Percentiles rank a stretch among this genome's conserved stretches.
Conservation (phyloP, 306 rosid genomes). For the Fragaria vesca region DNA sequence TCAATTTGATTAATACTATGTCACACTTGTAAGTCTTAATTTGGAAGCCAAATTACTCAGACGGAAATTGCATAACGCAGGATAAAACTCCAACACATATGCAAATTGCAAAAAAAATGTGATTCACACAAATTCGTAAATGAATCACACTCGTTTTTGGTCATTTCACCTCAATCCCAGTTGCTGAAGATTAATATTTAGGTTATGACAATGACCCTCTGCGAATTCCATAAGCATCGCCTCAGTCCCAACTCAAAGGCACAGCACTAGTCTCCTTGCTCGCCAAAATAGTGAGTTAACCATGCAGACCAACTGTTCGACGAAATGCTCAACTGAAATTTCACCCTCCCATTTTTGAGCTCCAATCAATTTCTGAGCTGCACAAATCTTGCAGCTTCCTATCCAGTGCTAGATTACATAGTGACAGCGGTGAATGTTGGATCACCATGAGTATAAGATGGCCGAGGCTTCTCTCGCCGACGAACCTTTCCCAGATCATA, state of each 20-base stretch:
- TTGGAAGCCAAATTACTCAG: too few relatives aligned
- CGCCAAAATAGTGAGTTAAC: not conserved
- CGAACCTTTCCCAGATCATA: slow-evolving; percentile 38
- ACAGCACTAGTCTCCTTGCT: not conserved
- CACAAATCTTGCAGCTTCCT: not conserved
- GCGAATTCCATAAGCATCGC: not conserved
- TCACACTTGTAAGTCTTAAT: too few relatives aligned
- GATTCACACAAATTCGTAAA: too few relatives aligned
- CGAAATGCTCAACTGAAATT: not conserved
- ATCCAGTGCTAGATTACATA: not conserved
- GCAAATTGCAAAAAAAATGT: too few relatives aligned
- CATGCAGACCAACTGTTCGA: not conserved
- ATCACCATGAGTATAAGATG: slow-evolving; percentile 32
- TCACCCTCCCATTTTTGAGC: not conserved
- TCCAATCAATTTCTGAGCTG: not conserved
- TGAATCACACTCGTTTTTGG: too few relatives aligned
- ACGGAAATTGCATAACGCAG: too few relatives aligned
- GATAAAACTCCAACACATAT: too few relatives aligned
- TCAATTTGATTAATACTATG: too few relatives aligned
- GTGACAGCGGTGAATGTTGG: not conserved
- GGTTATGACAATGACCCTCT: not conserved
- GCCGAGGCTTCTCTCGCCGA: slow-evolving; percentile 47
- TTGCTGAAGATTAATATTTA: not conserved
- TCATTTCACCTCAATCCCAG: not conserved
- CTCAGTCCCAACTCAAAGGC: not conserved